Base-by-base conservation (phyloP, 2,329 filamentous ascomycete genomes). In the Ophiocordyceps camponoti-floridani region DNA sequence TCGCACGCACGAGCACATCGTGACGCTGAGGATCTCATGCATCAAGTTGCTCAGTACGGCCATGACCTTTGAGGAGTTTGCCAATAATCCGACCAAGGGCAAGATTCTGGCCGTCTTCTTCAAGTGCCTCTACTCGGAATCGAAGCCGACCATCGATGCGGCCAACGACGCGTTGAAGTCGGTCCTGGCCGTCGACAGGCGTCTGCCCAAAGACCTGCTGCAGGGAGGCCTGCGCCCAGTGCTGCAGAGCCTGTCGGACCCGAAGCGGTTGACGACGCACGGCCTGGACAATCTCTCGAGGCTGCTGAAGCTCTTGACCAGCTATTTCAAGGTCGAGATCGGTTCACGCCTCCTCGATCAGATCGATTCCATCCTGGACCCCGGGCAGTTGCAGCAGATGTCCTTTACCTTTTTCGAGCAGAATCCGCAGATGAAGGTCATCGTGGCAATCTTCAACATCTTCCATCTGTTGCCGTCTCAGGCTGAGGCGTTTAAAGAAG, bases 251-350 rank as follows among this genome's bases (percentile, higher is more conserved):
- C 73, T 99, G 3, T 89, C 94, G 51, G 91, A 98, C 56, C 84
- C 89, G 0, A 86, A 94, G 59, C 81, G 89, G 46, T 68, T 99
- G 18, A 94, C 79, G 18, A 84, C 89, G 0, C 83, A 88, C 53
- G 88, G 88, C 2, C 68, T 99, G 4, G 88, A 96, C 58, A 94
- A 94, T 26, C 68, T 99, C 30, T 88, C 88, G 16, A 79, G 89
- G 37, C 70, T 99, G 2, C 64, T 99, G 48, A 89, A 91, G 50
- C 70, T 99, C 2, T 69, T 99, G 16, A 98, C 89, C 0, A 96
- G 91, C 47, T 98, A 98, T 60, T 99, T 99, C 65, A 99, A 98
- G 63, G 88, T 96, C 1, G 91, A 98, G 58, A 98, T 99, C 45
- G 93, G 91, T 7, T 77, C 85, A 19, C 77, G 91, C 23, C 66